These are phyloP conservation scores for Jamesozyma hellenica DNA, from an alignment of 805 yeast genomes.

Conservation along the genomic window DNA sequence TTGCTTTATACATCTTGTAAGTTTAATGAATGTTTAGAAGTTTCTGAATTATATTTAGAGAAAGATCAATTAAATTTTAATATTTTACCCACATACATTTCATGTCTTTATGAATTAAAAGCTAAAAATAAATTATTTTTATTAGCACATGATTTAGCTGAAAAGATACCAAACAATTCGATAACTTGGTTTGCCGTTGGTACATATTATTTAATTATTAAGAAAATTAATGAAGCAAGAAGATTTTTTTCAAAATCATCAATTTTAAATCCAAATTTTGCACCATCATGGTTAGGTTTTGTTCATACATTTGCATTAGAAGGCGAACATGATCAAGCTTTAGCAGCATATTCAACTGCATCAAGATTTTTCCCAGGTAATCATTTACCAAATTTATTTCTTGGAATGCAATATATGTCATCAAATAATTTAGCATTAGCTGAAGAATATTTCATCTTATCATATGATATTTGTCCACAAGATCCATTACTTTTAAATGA, in stretches of 20 bases:
- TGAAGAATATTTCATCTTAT: conserved; percentile 70
- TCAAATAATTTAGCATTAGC: conserved; percentile 76
- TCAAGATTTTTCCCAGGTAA: conserved; percentile 84
- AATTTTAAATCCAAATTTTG: conserved; percentile 76
- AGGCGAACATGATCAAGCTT: conserved; percentile 98
- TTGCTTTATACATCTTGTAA: conserved; percentile 63
- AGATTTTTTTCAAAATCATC: conserved; percentile 84
- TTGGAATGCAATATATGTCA: conserved; percentile 94
- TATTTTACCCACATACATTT: conserved; percentile 66
- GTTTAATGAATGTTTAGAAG: conserved; percentile 61
- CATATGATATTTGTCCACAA: conserved; percentile 66
- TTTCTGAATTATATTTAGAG: conserved; percentile 52
- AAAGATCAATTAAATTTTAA: conserved; percentile 64
- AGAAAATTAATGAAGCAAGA: conserved; percentile 71
- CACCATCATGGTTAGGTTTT: conserved; percentile 96
- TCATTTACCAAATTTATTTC: conserved; percentile 76
- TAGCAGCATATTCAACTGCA: conserved; percentile 93
- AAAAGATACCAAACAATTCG: conserved; percentile 67
- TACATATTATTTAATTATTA: conserved; percentile 69
- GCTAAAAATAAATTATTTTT: conserved; percentile 72
- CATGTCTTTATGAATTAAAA: conserved; percentile 77
- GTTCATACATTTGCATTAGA: conserved; percentile 97
- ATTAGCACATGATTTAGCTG: conserved; percentile 77
- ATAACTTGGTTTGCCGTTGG: conserved; percentile 92
- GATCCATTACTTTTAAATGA: conserved; percentile 90